These are phyloP conservation scores for Coelastrella sp. DNA, from an alignment of 139 green algal genomes.

Conservation along the genomic window DNA sequence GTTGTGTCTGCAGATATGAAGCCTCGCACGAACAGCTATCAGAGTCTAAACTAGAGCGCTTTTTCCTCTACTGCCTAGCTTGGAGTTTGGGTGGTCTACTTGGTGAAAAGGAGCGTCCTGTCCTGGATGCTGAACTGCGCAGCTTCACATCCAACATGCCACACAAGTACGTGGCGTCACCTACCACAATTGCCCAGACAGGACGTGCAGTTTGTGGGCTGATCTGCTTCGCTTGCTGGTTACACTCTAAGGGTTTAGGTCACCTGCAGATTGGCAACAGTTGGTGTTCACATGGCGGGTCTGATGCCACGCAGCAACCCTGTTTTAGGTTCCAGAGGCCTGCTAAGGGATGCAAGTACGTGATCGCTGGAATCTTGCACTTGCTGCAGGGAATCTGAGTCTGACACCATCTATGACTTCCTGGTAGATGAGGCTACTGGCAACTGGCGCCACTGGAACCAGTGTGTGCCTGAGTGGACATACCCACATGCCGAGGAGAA, in stretches of 20 bases:
- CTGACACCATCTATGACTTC: slow-evolving; percentile 91
- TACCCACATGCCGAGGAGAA: slow-evolving; percentile 87
- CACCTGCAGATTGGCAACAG: no score
- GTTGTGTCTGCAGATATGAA: slow-evolving; percentile 42
- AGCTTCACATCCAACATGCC: slow-evolving; percentile 55
- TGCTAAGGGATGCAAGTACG: no score
- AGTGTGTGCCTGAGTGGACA: slow-evolving; percentile 82
- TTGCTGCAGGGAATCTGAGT: slow-evolving; percentile 24
- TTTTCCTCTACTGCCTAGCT: slow-evolving; percentile 90
- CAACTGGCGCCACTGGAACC: slow-evolving; percentile 86
- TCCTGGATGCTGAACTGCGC: slow-evolving; percentile 76
- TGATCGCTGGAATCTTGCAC: neutral
- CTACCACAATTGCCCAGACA: neutral
- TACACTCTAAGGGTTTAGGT: no score
- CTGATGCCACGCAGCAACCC: no score
- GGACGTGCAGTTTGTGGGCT: neutral
- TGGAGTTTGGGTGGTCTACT: slow-evolving; percentile 92
- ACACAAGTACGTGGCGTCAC: slow-evolving; percentile 49
- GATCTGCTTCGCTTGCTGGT: neutral
- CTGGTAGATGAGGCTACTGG: slow-evolving; percentile 72
- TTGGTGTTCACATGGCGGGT: neutral
- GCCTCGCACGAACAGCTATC: slow-evolving; percentile 51
- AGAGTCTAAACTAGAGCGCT: slow-evolving; percentile 77
- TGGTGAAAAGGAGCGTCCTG: slow-evolving; percentile 74
- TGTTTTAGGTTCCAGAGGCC: no score